Conservation (phyloP, 768 basidiomycete species). For the Podaxis pistillaris region DNA sequence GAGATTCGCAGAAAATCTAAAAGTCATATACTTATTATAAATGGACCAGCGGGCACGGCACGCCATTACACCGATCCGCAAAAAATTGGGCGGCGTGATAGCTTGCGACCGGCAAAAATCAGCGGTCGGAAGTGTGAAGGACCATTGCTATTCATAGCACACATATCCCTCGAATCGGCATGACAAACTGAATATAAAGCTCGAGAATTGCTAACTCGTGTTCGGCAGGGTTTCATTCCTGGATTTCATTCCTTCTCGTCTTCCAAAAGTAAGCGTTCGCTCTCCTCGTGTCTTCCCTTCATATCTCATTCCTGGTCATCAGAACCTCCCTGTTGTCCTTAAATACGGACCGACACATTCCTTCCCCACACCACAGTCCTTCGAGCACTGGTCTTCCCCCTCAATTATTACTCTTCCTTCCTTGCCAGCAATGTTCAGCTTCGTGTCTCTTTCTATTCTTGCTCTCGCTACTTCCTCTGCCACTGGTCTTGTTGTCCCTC, state of each 20-base stretch:
- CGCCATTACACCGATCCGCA: neutral
- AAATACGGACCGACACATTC: conserved; percentile 26
- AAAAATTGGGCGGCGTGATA: neutral
- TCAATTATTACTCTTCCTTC: neutral
- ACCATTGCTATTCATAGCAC: conserved; percentile 7
- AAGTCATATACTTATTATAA: neutral
- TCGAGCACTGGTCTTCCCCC: conserved; percentile 12
- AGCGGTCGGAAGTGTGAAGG: neutral
- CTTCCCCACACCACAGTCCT: conserved; percentile 28
- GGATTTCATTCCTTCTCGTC: conserved; percentile 11
- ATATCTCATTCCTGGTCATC: conserved; percentile 26
- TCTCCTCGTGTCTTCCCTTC: conserved; percentile 23
- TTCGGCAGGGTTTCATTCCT: conserved; percentile 4
- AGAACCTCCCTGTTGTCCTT: conserved; percentile 20
- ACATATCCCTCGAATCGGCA: neutral
- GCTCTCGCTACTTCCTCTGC: conserved; percentile 41
- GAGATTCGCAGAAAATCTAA: neutral
- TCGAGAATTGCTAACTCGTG: conserved; percentile 13
- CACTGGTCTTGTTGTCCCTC: conserved; percentile 39
- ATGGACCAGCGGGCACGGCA: neutral
- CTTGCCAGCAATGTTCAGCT: conserved; percentile 33
- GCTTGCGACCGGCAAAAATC: neutral
- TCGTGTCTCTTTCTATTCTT: conserved; percentile 41
- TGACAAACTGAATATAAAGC: conserved; percentile 5
- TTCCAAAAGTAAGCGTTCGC: conserved; percentile 9